Percentiles rank a stretch among this genome's conserved stretches.
Conservation (phyloP, 83 land plant genomes). For the Picea abies region DNA sequence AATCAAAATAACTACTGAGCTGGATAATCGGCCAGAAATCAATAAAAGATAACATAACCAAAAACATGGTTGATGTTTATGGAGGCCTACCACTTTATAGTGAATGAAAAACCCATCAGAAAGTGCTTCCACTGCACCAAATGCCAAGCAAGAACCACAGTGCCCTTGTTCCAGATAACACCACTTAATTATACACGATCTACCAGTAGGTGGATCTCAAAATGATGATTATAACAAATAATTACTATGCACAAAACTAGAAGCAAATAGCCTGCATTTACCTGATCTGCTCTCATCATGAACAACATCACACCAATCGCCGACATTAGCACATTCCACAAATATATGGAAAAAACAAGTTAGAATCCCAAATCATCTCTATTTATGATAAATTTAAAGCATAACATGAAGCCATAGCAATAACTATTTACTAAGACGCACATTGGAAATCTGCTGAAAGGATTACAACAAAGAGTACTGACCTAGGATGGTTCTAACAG, state of each 20-base stretch:
- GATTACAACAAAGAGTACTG: slow-evolving; percentile 17
- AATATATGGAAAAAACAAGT: background rate
- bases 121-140: no score
- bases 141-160: slow-evolving; percentile 67
- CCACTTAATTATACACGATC: no score
- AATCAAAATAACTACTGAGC: background rate
- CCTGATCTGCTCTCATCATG: slow-evolving; percentile 10
- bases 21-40: background rate
- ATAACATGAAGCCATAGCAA: no score
- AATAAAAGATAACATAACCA: background rate
- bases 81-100: slow-evolving; percentile 53
- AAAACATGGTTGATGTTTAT: background rate
- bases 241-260: background rate
- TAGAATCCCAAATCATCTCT: background rate
- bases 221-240: background rate
- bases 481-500: slow-evolving; percentile 78
- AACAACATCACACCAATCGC: slow-evolving; percentile 16
- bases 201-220: background rate
- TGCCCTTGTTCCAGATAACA: slow-evolving; percentile 60
- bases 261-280: background rate
- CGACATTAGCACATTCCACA: slow-evolving; percentile 3
- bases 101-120: slow-evolving; percentile 14
- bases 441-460: background rate
- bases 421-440: background rate
- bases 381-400: background rate